Conservation (phyloP, 805 yeast genomes). For the Crinitomyces ghanaensis region DNA sequence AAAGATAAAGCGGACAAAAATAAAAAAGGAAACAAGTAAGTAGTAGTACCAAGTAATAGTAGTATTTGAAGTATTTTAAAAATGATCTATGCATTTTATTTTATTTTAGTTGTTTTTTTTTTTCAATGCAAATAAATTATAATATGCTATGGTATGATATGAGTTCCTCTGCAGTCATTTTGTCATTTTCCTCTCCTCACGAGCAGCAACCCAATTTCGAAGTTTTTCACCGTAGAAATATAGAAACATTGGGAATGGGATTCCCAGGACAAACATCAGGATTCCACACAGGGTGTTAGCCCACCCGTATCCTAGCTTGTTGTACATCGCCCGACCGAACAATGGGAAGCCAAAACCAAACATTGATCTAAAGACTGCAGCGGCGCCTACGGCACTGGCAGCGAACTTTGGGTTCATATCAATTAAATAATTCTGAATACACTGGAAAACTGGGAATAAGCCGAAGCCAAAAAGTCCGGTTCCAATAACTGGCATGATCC, state of each 20-base stretch:
- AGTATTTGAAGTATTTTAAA: no score
- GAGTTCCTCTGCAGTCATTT: no score
- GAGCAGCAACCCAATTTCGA: slow-evolving; percentile 46
- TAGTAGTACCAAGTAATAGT: no score
- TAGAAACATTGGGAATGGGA: slow-evolving; percentile 54
- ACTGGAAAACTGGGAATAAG: slow-evolving; percentile 52
- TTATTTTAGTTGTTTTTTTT: no score
- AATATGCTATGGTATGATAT: no score
- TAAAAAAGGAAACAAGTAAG: no score
- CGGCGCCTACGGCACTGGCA: slow-evolving; percentile 60
- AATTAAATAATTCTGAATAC: slow-evolving; percentile 56
- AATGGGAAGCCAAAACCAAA: slow-evolving; percentile 64
- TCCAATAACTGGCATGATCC: slow-evolving; percentile 57
- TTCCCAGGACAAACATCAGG: slow-evolving; percentile 43
- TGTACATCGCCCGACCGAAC: slow-evolving; percentile 49
- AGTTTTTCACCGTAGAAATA: slow-evolving; percentile 44
- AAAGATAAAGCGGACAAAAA: no score
- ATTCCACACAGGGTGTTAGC: slow-evolving; percentile 54
- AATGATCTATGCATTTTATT: no score
- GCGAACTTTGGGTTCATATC: slow-evolving; percentile 60
- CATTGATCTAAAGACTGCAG: slow-evolving; percentile 52
- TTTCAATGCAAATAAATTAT: no score
- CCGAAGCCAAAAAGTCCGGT: slow-evolving; percentile 48
- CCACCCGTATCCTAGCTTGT: slow-evolving; percentile 54
- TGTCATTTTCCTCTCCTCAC: slow-evolving; percentile 29